These are phyloP conservation scores for Marchantia polymorpha DNA, from an alignment of 225 moss, liverwort and hornwort genomes.

Conservation along the genomic window DNA sequence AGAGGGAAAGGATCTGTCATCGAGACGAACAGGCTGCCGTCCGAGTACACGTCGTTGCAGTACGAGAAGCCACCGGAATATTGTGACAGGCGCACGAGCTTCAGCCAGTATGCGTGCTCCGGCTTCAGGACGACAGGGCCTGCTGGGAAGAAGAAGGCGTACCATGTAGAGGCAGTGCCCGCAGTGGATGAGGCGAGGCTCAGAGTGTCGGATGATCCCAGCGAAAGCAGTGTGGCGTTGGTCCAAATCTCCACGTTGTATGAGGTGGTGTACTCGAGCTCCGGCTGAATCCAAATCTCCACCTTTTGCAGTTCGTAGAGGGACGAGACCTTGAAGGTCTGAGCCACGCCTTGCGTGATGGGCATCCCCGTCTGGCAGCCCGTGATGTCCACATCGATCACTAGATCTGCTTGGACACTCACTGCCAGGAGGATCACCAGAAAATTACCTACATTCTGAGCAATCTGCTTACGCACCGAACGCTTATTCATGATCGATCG, in stretches of 20 bases:
- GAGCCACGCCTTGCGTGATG: slow-evolving; percentile 1
- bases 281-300: slow-evolving; percentile 4
- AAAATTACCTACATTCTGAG: no score
- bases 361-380: slow-evolving; percentile 8
- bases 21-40: neutral
- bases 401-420: neutral
- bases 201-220: neutral
- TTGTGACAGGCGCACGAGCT: neutral
- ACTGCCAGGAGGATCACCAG: neutral
- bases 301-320: neutral
- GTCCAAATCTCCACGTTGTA: slow-evolving; percentile 1
- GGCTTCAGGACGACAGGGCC: neutral
- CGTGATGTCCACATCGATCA: neutral
- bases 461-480: no score
- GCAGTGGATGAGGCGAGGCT: neutral
- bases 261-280: neutral
- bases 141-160: neutral
- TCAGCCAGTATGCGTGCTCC: neutral
- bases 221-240: neutral
- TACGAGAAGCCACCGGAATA: slow-evolving; percentile 6
- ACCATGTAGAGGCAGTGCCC: neutral
- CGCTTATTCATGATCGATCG: no score
- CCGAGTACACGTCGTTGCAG: slow-evolving; percentile 2
- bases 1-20: slow-evolving; percentile 2
- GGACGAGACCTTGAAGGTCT: slow-evolving; percentile 3